Evolutionary conservation across 306 rosid species (phyloP).

Genomic region (Cucurbita maxima): DNA sequence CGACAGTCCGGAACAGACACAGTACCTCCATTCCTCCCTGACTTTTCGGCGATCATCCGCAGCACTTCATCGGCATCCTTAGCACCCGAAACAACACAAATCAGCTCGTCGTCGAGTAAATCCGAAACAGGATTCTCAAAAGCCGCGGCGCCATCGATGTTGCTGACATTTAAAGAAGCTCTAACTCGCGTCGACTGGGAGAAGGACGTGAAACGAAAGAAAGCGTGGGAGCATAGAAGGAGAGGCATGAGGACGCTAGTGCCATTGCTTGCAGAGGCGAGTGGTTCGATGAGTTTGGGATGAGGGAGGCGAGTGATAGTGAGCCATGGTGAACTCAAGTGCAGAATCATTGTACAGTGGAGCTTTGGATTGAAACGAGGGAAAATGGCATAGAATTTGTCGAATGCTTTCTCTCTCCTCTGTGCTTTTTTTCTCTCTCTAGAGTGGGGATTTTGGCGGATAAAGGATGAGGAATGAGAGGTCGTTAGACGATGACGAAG

Average conservation of each 20-base stretch:
- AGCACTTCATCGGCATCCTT: slow-evolving; percentile 49
- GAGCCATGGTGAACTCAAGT: slow-evolving; percentile 28
- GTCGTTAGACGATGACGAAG: slow-evolving; percentile 10
- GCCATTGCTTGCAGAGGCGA: background rate
- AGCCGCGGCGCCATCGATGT: slow-evolving; percentile 23
- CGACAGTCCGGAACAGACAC: slow-evolving; percentile 45
- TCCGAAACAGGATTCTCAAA: slow-evolving; percentile 24
- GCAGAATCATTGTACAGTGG: slow-evolving; percentile 30
- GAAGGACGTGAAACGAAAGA: slow-evolving; percentile 13
- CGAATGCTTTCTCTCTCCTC: background rate
- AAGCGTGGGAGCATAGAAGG: slow-evolving; percentile 3
- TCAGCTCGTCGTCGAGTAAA: slow-evolving; percentile 29
- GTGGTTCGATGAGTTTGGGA: slow-evolving; percentile 14
- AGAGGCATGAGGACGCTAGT: slow-evolving; percentile 7
- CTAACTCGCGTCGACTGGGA: slow-evolving; percentile 16
- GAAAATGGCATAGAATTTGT: background rate
- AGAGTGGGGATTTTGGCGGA: background rate
- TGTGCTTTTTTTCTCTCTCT: background rate
- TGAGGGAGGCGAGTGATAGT: slow-evolving; percentile 22
- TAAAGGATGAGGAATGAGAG: slow-evolving; percentile 45
- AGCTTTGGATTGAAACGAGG: background rate
- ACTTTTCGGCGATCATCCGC: slow-evolving; percentile 27
- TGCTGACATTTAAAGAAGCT: slow-evolving; percentile 42
- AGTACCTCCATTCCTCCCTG: slow-evolving; percentile 21
- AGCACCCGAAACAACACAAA: slow-evolving; percentile 23